A percentile compares a stretch with the other conserved stretches of the same genome.
These are phyloP conservation scores for Eucalyptus marginata DNA, from an alignment of 345 rosid genomes.

Conservation along the genomic window DNA sequence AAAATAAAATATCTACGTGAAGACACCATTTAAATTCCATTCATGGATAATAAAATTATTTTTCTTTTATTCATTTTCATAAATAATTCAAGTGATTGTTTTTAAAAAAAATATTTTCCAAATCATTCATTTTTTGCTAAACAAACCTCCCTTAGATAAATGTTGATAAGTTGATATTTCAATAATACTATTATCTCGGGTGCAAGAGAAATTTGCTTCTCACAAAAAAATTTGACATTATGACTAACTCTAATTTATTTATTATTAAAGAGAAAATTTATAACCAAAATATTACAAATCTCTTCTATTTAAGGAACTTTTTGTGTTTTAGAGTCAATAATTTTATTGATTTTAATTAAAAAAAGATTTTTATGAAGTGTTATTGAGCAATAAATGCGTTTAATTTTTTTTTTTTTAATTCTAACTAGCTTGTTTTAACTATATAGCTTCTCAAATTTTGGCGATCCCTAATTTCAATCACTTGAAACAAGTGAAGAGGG, in stretches of 20 bases:
- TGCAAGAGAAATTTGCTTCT: neutral
- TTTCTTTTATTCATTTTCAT: fast-evolving
- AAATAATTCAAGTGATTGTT: fast-evolving
- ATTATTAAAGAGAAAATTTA: neutral
- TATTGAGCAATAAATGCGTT: neutral
- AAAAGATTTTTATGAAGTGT: neutral
- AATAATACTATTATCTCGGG: fast-evolving
- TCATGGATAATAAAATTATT: too few species aligned
- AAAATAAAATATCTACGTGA: neutral
- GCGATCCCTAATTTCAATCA: fast-evolving
- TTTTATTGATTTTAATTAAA: neutral
- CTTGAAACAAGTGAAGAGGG: fast-evolving
- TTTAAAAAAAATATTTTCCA: fast-evolving
- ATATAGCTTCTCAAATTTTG: neutral
- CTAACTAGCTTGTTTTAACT: neutral
- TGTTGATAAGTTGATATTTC: neutral
- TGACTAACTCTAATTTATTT: neutral
- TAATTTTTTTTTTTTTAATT: neutral
- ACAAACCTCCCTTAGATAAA: fast-evolving
- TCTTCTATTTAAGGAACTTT: neutral
- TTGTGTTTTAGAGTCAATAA: neutral
- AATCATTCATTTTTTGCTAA: too few species aligned
- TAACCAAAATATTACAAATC: neutral
- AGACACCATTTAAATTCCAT: neutral
- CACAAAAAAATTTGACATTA: neutral